A percentile compares a stretch with the other conserved stretches of the same genome.
Conservation (phyloP, 1,284 basidiomycete species). For the Ustilago cynodontis region DNA sequence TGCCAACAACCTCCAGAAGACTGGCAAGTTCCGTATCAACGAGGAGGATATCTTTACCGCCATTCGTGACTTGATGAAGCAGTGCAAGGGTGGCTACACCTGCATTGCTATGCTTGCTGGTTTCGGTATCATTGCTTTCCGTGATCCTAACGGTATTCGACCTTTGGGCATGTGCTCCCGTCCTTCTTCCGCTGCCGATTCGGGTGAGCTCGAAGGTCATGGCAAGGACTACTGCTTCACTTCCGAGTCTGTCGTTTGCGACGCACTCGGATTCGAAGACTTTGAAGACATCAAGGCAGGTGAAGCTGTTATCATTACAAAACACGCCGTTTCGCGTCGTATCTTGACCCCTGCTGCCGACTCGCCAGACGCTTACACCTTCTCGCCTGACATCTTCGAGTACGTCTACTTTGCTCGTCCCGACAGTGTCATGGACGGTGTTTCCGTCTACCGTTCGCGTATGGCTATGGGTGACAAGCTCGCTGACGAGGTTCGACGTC, state of each 20-base stretch:
- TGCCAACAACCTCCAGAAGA: conserved; percentile 96
- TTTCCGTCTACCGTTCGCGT: conserved; percentile 94
- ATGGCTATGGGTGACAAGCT: conserved; percentile 99
- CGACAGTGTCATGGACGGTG: conserved; percentile 95
- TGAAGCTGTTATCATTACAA: conserved; percentile 93
- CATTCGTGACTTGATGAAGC: conserved; percentile 86
- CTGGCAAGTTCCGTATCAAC: conserved; percentile 99
- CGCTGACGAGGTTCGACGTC: conserved; percentile 84
- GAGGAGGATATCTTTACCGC: conserved; percentile 99
- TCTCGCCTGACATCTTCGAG: conserved; percentile 95
- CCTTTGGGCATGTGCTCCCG: conserved; percentile 75
- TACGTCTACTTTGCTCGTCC: conserved; percentile 98
- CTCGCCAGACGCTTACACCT: conserved; percentile 48
- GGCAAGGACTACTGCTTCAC: conserved; percentile 86
- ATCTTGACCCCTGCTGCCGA: conserved; percentile 54
- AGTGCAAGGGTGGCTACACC: conserved; percentile 92
- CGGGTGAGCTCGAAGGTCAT: conserved; percentile 39
- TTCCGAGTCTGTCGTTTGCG: conserved; percentile 95
- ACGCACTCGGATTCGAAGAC: conserved; percentile 87
- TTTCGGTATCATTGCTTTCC: conserved; percentile 97
- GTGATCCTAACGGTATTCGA: conserved; percentile 98
- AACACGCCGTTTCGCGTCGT: conserved; percentile 61
- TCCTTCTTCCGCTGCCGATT: conserved; percentile 28
- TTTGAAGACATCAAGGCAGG: conserved; percentile 96
- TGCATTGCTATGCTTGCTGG: conserved; percentile 98